Conservation (phyloP, 1,139 yeast species). For the Geotrichum cucujoidarum region DNA sequence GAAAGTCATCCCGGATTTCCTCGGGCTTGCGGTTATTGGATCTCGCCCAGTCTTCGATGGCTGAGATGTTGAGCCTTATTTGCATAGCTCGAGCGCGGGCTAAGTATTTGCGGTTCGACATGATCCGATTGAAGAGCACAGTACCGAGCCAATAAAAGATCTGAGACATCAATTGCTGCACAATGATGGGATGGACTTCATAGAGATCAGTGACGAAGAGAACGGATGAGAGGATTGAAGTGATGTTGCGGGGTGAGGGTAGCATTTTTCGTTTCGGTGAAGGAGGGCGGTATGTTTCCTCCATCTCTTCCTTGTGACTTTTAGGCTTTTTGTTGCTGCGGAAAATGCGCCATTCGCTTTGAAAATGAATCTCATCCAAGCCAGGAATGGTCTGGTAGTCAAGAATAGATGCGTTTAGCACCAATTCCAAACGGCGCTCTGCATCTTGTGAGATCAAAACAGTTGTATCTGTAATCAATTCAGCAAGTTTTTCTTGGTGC, state of each 20-base stretch:
- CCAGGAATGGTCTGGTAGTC: slow-evolving; percentile 46
- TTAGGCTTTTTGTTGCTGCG: slow-evolving; percentile 26
- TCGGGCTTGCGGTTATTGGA: slow-evolving; percentile 62
- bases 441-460: slow-evolving; percentile 38
- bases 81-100: slow-evolving; percentile 86
- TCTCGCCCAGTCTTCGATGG: slow-evolving; percentile 90
- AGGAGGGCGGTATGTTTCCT: slow-evolving; percentile 64
- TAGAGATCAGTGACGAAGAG: slow-evolving; percentile 80
- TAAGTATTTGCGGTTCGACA: slow-evolving; percentile 60
- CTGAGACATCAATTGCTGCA: slow-evolving; percentile 71
- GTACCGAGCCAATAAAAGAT: slow-evolving; percentile 76
- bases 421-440: slow-evolving; percentile 37
- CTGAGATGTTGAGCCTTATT: slow-evolving; percentile 76
- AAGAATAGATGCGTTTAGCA: slow-evolving; percentile 39
- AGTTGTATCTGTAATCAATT: slow-evolving; percentile 37
- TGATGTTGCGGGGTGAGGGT: slow-evolving; percentile 82
- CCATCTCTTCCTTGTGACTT: slow-evolving; percentile 49
- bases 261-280: slow-evolving; percentile 59
- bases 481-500: slow-evolving; percentile 34
- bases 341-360: slow-evolving; percentile 43
- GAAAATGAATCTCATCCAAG: slow-evolving; percentile 39
- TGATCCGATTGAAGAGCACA: slow-evolving; percentile 65
- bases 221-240: slow-evolving; percentile 84
- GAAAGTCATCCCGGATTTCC: slow-evolving; percentile 35
- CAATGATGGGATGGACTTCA: slow-evolving; percentile 68